These are phyloP conservation scores for Metschnikowia dekortorum DNA, from an alignment of 805 yeast genomes.

Conservation along the genomic window DNA sequence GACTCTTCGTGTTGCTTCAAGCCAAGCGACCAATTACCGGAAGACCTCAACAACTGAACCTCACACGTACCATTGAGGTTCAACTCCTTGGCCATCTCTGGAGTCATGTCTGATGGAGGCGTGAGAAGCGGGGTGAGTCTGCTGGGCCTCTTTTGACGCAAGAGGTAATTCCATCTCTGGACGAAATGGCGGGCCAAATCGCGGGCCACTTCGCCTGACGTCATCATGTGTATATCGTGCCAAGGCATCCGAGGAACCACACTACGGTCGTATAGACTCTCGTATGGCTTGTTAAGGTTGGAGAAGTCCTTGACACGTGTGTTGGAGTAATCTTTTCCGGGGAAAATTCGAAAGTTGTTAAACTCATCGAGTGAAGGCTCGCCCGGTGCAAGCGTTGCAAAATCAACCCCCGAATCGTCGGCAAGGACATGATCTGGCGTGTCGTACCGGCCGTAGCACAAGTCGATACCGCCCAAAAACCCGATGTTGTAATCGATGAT, in stretches of 20 bases:
- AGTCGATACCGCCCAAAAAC: constrained; percentile 91
- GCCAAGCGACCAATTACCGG: constrained; percentile 93
- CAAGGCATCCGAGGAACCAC: constrained; percentile 94
- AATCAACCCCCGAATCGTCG: constrained; percentile 57
- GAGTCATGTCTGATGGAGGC: constrained; percentile 86
- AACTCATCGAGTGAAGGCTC: constrained; percentile 37
- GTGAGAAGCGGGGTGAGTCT: constrained; percentile 86
- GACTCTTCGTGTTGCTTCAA: constrained; percentile 79
- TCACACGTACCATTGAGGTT: constrained; percentile 84
- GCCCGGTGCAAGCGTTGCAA: constrained; percentile 27
- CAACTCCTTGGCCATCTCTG: constrained; percentile 59
- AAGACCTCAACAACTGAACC: constrained; percentile 81
- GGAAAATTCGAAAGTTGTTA: constrained; percentile 63
- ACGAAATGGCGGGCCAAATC: constrained; percentile 92
- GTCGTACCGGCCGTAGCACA: constrained; percentile 94
- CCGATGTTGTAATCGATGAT: constrained; percentile 84
- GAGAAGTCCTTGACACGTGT: constrained; percentile 88
- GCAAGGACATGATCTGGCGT: constrained; percentile 90
- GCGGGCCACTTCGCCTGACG: constrained; percentile 90
- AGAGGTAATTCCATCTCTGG: constrained; percentile 92
- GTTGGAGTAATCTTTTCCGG: constrained; percentile 96
- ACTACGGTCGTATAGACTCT: constrained; percentile 84
- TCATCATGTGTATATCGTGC: constrained; percentile 98
- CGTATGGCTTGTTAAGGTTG: constrained; percentile 79
- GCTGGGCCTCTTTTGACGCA: constrained; percentile 92